Evolutionary conservation across 1,139 yeast species (phyloP).

Genomic region (Arxiozyma slooffiae): DNA sequence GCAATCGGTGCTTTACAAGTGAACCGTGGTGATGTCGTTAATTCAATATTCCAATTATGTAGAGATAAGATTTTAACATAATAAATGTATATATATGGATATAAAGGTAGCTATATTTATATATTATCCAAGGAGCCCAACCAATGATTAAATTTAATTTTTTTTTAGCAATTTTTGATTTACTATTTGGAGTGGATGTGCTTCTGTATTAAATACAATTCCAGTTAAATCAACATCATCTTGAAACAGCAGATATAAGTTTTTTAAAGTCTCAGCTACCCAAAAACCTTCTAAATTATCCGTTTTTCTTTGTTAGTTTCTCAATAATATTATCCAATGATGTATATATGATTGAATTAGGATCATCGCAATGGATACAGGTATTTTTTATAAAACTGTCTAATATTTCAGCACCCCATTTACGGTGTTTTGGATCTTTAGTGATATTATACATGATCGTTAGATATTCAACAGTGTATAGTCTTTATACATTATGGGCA

Average conservation of each 20-base stretch:
- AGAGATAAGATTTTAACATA: not conserved
- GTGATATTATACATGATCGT: conserved; percentile 75
- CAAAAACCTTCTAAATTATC: conserved; percentile 91
- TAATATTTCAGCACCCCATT: conserved; percentile 88
- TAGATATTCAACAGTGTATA: conserved; percentile 87
- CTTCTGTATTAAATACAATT: conserved; percentile 83
- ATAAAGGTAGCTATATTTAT: too few relatives aligned
- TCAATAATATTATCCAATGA: conserved; percentile 56
- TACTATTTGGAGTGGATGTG: conserved; percentile 73
- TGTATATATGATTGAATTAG: conserved; percentile 40
- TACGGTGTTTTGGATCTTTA: conserved; percentile 69
- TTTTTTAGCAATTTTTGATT: conserved; percentile 8
- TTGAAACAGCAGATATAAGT: conserved; percentile 70
- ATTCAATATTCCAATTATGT: conserved; percentile 74
- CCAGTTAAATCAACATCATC: conserved; percentile 55
- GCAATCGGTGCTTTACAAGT: conserved; percentile 81
- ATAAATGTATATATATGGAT: not conserved
- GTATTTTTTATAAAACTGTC: conserved; percentile 56
- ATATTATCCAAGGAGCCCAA: conserved; percentile 14
- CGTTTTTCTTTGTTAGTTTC: conserved; percentile 39
- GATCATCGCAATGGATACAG: conserved; percentile 34
- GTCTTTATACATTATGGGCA: conserved; percentile 79
- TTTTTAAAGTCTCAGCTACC: conserved; percentile 89
- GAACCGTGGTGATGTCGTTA: conserved; percentile 87
- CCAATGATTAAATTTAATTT: conserved; percentile 17